Percentiles rank a stretch among this genome's conserved stretches.
Evolutionary conservation across 257 asterid species (phyloP).

Genomic region (Penstemon newberryi): DNA sequence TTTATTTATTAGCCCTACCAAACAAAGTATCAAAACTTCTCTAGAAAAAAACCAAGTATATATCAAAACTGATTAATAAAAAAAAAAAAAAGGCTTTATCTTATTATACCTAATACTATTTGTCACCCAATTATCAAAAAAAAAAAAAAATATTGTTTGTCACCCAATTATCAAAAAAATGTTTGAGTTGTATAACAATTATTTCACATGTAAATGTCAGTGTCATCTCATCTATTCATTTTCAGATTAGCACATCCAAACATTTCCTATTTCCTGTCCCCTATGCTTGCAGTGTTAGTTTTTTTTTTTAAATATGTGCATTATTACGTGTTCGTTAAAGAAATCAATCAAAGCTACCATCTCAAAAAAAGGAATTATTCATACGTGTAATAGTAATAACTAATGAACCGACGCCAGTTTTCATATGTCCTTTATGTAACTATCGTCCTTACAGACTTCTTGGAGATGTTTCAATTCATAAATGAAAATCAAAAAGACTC

Average conservation of each 20-base stretch:
- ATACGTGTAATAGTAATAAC: neutral
- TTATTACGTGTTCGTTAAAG: neutral
- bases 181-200: neutral
- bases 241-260: neutral
- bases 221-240: neutral
- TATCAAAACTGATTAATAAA: too few species aligned
- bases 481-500: neutral
- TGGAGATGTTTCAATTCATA: neutral
- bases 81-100: too few species aligned
- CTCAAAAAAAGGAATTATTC: neutral
- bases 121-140: too few species aligned
- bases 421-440: neutral
- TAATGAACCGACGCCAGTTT: constrained; percentile 1
- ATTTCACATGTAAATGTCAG: neutral
- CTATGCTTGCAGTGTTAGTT: too few species aligned
- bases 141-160: too few species aligned
- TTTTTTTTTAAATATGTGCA: too few species aligned
- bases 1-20: too few species aligned
- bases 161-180: too few species aligned
- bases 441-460: neutral
- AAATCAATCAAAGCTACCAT: neutral
- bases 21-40: too few species aligned
- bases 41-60: too few species aligned
- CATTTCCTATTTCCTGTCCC: too few species aligned
- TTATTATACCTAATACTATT: too few species aligned